Percentiles rank a stretch among this genome's conserved stretches.
Conservation (phyloP, 2,329 filamentous ascomycete species). For the Venturia pyrina region DNA sequence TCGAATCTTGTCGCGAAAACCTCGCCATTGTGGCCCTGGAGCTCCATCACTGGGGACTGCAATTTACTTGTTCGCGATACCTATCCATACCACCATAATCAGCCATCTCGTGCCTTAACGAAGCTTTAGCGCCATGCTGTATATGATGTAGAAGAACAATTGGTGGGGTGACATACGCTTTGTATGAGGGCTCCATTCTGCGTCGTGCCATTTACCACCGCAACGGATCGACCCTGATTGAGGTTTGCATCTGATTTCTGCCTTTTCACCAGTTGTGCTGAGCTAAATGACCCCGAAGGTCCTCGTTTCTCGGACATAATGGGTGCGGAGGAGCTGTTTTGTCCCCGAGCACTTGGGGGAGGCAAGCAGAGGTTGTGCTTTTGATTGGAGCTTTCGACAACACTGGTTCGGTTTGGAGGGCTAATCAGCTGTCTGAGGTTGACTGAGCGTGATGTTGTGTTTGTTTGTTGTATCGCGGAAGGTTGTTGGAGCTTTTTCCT, state of each 20-base stretch:
- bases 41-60: constrained; percentile 87
- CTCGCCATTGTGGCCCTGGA: constrained; percentile 58
- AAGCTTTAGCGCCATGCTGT: constrained; percentile 29
- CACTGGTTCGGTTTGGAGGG: background rate
- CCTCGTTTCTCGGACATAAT: constrained; percentile 68
- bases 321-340: background rate
- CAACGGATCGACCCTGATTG: constrained; percentile 42
- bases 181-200: constrained; percentile 56
- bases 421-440: background rate
- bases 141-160: constrained; percentile 35
- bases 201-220: constrained; percentile 45
- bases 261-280: constrained; percentile 77
- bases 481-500: background rate
- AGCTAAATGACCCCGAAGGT: constrained; percentile 72
- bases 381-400: background rate
- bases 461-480: background rate
- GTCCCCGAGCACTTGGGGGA: background rate
- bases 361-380: background rate
- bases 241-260: constrained; percentile 61
- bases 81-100: constrained; percentile 36
- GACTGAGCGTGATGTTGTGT: background rate
- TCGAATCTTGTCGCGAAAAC: constrained; percentile 88
- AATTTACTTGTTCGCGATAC: constrained; percentile 70
- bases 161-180: constrained; percentile 45
- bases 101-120: constrained; percentile 18